A percentile compares a stretch with the other conserved stretches of the same genome.
phyloP scores from a whole-genome alignment of 495 filamentous ascomycete genomes.

The Aspergillus bridgeri region DNA sequence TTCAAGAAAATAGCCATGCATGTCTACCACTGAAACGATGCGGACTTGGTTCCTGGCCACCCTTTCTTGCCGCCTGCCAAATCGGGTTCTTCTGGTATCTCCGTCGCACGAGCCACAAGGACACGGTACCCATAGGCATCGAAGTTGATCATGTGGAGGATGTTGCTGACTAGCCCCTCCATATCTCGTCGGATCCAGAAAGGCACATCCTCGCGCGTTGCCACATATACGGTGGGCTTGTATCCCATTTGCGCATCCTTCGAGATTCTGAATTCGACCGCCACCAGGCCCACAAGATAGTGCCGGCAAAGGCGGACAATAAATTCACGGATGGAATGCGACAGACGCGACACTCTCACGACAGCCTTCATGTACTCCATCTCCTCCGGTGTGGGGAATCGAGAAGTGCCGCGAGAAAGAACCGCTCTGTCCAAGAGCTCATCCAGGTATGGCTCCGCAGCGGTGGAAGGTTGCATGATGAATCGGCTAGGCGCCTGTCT shows the following conservation, averaged over 20 bases:
- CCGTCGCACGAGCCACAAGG: not conserved
- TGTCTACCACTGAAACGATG: no score
- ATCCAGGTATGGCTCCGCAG: not conserved
- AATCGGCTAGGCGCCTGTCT: no score
- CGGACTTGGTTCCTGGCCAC: no score
- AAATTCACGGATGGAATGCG: not conserved
- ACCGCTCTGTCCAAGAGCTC: not conserved
- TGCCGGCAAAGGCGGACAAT: not conserved
- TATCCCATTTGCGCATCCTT: not conserved
- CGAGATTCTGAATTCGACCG: not conserved
- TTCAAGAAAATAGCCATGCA: no score
- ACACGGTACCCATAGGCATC: not conserved
- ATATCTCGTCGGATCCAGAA: not conserved
- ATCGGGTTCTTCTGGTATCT: no score
- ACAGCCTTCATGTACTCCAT: not conserved
- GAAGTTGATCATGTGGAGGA: not conserved
- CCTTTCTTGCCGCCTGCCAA: not conserved
- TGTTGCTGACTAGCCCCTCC: not conserved
- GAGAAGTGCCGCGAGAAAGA: not conserved
- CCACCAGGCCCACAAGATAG: not conserved
- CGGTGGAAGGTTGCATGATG: not conserved
- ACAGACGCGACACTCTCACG: not conserved
- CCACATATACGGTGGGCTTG: not conserved
- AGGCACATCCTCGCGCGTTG: not conserved
- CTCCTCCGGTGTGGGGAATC: not conserved